Conservation (phyloP, 805 yeast genomes). For the Saccharomycopsis schoenii region DNA sequence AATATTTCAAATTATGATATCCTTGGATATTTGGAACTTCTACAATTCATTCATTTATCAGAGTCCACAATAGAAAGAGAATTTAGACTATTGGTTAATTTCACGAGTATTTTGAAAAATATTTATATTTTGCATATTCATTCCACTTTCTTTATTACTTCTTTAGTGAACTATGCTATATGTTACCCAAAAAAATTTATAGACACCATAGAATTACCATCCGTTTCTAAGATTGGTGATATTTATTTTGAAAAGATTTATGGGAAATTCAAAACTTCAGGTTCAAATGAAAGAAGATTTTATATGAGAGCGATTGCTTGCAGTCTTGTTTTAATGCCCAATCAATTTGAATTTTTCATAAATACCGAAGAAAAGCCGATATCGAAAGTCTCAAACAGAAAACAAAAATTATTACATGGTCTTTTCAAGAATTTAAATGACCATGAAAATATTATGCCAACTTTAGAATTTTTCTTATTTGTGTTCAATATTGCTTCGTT, state of each 20-base stretch:
- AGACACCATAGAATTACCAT: slow-evolving; percentile 4
- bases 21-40: slow-evolving; percentile 12
- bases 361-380: background rate
- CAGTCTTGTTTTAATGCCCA: slow-evolving; percentile 11
- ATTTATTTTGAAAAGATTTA: slow-evolving; percentile 15
- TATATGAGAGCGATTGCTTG: slow-evolving; percentile 10
- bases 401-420: slow-evolving; percentile 13
- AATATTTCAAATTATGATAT: slow-evolving; percentile 8
- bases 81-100: slow-evolving; percentile 5
- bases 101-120: slow-evolving; percentile 7
- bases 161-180: slow-evolving; percentile 6
- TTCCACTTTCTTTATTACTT: slow-evolving; percentile 12
- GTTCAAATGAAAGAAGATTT: slow-evolving; percentile 12
- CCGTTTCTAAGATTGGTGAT: slow-evolving; percentile 12
- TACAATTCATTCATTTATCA: slow-evolving; percentile 9
- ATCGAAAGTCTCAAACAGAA: slow-evolving; percentile 2
- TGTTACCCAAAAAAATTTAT: slow-evolving; percentile 12
- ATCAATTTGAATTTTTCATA: slow-evolving; percentile 13
- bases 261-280: slow-evolving; percentile 2
- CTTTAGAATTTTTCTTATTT: slow-evolving; percentile 13
- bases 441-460: slow-evolving; percentile 13
- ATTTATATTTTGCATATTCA: slow-evolving; percentile 10
- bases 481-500: slow-evolving; percentile 14
- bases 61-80: slow-evolving; percentile 9
- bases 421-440: slow-evolving; percentile 7